Evolutionary conservation across 2,329 filamentous ascomycete species (phyloP).

Genomic region (Bimuria novae-zelandiae): DNA sequence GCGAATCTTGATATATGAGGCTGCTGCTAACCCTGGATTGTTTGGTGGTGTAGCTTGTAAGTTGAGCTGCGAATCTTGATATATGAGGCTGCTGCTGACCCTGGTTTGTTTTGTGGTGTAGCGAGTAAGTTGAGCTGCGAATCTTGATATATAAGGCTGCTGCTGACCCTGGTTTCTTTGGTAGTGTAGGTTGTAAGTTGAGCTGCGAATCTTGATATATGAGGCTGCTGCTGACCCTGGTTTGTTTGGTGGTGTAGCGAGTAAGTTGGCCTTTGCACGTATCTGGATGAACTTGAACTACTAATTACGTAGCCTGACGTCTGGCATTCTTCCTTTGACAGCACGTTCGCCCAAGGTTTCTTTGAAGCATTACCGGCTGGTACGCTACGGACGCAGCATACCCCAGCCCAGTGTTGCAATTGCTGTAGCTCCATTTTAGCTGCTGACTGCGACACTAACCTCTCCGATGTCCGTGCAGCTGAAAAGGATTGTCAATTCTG

Average conservation of each 20-base stretch:
- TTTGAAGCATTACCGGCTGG: slow-evolving; percentile 1
- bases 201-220: slow-evolving; percentile 4
- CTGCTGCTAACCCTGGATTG: background rate
- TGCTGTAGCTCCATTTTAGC: slow-evolving; percentile 6
- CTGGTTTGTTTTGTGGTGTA: slow-evolving; percentile 1
- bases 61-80: slow-evolving; percentile 29
- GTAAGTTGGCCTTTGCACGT: slow-evolving; percentile 5
- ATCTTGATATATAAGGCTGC: slow-evolving; percentile 1
- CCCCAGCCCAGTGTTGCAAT: slow-evolving; percentile 8
- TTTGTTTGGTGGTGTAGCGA: slow-evolving; percentile 10
- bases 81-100: slow-evolving; percentile 25
- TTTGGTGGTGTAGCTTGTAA: slow-evolving; percentile 3
- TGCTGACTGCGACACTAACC: slow-evolving; percentile 5
- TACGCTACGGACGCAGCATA: slow-evolving; percentile 1
- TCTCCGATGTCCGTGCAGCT: slow-evolving; percentile 7
- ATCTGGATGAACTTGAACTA: background rate
- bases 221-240: slow-evolving; percentile 6
- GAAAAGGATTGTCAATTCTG: slow-evolving; percentile 10
- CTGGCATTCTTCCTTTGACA: slow-evolving; percentile 6
- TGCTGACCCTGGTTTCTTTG: slow-evolving; percentile 5
- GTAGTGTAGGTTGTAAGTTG: slow-evolving; percentile 12
- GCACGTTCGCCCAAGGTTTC: slow-evolving; percentile 6
- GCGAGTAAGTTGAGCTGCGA: slow-evolving; percentile 5
- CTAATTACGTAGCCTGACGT: slow-evolving; percentile 5
- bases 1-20: background rate